phyloP scores from a whole-genome alignment of 805 yeast species.

The Lachancea cidri region DNA sequence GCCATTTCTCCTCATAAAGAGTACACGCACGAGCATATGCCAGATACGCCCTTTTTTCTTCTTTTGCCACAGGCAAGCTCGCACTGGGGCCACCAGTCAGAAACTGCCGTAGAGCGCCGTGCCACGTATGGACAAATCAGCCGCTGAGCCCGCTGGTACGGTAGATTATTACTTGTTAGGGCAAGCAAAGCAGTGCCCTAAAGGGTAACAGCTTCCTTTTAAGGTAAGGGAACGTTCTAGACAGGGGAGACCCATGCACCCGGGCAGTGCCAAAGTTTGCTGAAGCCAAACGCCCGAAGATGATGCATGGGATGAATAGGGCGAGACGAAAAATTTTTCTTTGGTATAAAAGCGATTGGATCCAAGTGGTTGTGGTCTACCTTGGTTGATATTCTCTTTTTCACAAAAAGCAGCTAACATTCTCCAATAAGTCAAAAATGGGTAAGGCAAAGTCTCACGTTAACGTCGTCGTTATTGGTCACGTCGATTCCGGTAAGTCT shows the following conservation, averaged over 20 bases:
- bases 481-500: slow-evolving; percentile 99
- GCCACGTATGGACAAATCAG: background rate
- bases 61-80: background rate
- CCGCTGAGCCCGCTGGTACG: background rate
- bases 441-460: slow-evolving; percentile 97
- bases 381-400: background rate
- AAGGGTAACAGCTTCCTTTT: background rate
- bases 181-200: background rate
- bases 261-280: background rate
- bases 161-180: background rate
- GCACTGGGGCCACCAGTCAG: background rate
- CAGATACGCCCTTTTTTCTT: background rate
- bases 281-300: background rate
- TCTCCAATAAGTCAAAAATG: slow-evolving; percentile 35
- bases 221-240: background rate
- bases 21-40: background rate
- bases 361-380: slow-evolving; percentile 3
- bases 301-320: background rate
- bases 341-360: slow-evolving; percentile 3
- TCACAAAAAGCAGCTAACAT: slow-evolving; percentile 9
- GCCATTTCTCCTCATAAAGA: background rate
- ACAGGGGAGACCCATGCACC: background rate
- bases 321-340: slow-evolving; percentile 1
- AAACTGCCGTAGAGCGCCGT: background rate
- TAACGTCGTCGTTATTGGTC: slow-evolving; percentile 99